Evolutionary conservation across 345 rosid species (phyloP), one percentile per base, ranked within the genome.

Genomic region (Citrus cavaleriei): DNA sequence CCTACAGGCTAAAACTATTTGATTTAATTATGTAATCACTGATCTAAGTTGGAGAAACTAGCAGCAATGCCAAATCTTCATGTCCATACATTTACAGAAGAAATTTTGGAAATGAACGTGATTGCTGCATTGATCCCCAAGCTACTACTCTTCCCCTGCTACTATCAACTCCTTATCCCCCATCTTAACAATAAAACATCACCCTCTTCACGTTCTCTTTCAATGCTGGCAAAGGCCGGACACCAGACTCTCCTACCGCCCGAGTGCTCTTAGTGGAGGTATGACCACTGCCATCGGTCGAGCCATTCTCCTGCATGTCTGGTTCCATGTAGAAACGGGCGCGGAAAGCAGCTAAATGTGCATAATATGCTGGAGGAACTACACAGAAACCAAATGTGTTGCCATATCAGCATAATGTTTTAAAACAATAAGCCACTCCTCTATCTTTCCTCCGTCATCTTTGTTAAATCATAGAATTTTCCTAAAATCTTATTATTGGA

Each of bases 331-430:
- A 96, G 84, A 96, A 96, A 28, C 99, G 91, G 6, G 99, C 99
- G 3, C 99, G 91, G 54, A 94, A 96, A 37, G 99, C 98, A 19
- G 99, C 99, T 79, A 96, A 88, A 82, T 96, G 99, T 0, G 99
- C 99, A 75, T 96, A 96, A 76, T 96, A 93, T 68, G 99, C 99
- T 0, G 99, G 99, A 34, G 99, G 99, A 83, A 96, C 99, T 96
- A 85, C 86, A 83, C 57, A 81, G 5, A 77, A 69, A 72, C 54
- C 30, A 55, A 35, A 25, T 24, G 51, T 73, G 25, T 7, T 77
- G 54, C 24, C 21, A 68, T 14, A 27, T 46, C 14, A 70, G 28
- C 34, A 19, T 7, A 22, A 58, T 14, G 12, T 68, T 4, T 18
- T 21, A 2, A 35, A 46, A 35, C 58, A 51, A 51, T 25, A 22